Evolutionary conservation across 1,284 basidiomycete species (phyloP), one percentile per base, ranked within the genome.

Genomic region (Spongispora temasekensis): DNA sequence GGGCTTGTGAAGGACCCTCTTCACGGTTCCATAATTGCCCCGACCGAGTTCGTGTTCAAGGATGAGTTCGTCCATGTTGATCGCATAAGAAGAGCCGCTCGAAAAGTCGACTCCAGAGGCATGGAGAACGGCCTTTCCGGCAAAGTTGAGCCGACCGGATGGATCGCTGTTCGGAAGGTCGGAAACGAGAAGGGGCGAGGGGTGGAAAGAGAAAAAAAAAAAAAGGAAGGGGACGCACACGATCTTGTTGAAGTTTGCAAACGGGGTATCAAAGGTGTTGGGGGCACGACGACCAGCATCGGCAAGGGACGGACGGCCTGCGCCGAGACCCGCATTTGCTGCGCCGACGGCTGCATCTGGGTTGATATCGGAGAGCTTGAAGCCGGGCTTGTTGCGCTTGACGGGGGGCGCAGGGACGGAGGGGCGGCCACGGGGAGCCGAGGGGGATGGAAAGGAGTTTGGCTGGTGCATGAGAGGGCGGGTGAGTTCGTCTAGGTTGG

Each of bases 1-100:
- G 15, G 95, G 95, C 64, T 88, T 94, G 72, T 99, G 97, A 50
- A 93, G 81, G 3, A 98, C 97, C 73, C 93, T 94, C 79, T 96
- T 95, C 6, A 99, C 97, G 2, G 95, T 97, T 27, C 97, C 97
- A 72, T 99, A 99, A 75, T 98, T 98, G 46, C 97, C 97, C 71
- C 91, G 91, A 37, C 97, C 97, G 46, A 99, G 83, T 75, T 98
- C 96, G 71, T 96, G 93, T 60, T 94, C 83, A 59, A 98, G 84
- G 71, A 94, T 85, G 62, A 99, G 86, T 74, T 99, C 93, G 60
- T 89, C 87, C 94, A 98, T 98, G 76, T 97, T 97, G 80, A 99
- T 98, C 62, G 89, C 85, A 77, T 96, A 98, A 17, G 92, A 94
- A 34, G 92, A 87, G 31, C 97, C 97, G 67, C 91, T 95, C 27